Percentiles rank a stretch among this genome's conserved stretches.
These are phyloP conservation scores for Suillus hirtellus DNA, from an alignment of 768 basidiomycete species.

Conservation along the genomic window DNA sequence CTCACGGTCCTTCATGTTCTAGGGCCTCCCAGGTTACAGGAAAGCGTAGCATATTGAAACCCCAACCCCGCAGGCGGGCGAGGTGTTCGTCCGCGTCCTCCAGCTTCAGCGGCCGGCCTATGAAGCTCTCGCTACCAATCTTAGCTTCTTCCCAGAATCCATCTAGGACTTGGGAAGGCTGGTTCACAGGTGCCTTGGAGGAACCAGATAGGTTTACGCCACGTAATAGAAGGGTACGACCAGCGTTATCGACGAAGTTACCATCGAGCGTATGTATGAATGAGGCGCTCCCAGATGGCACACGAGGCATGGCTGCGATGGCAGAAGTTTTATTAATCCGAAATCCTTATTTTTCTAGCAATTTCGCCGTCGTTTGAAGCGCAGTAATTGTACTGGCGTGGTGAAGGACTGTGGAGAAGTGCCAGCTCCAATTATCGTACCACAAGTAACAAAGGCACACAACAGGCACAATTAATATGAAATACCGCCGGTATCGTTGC, in stretches of 20 bases:
- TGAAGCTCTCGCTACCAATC: slow-evolving; percentile 65
- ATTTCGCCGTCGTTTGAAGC: not conserved
- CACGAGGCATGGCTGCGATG: slow-evolving; percentile 58
- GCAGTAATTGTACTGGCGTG: not conserved
- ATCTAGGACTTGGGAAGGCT: slow-evolving; percentile 66
- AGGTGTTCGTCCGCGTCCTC: slow-evolving; percentile 91
- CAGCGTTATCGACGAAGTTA: slow-evolving; percentile 71
- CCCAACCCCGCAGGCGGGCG: slow-evolving; percentile 86
- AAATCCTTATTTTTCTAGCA: not conserved
- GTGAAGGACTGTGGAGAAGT: slow-evolving; percentile 4
- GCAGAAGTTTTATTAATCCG: not conserved
- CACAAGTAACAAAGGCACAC: not conserved
- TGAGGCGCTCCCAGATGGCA: slow-evolving; percentile 59
- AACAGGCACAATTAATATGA: not conserved
- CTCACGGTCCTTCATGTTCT: slow-evolving; percentile 95
- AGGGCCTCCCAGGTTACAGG: slow-evolving; percentile 94
- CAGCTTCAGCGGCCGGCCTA: slow-evolving; percentile 76
- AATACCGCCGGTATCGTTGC: not conserved
- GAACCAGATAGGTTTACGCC: slow-evolving; percentile 96
- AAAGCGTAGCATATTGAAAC: slow-evolving; percentile 83
- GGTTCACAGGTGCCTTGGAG: slow-evolving; percentile 76
- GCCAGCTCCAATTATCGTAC: not conserved
- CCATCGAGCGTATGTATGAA: slow-evolving; percentile 68
- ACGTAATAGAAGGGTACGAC: slow-evolving; percentile 79
- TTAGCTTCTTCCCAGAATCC: slow-evolving; percentile 85